These are phyloP conservation scores for Penicillium bialowiezense DNA, from an alignment of 495 filamentous ascomycete genomes.

Conservation along the genomic window DNA sequence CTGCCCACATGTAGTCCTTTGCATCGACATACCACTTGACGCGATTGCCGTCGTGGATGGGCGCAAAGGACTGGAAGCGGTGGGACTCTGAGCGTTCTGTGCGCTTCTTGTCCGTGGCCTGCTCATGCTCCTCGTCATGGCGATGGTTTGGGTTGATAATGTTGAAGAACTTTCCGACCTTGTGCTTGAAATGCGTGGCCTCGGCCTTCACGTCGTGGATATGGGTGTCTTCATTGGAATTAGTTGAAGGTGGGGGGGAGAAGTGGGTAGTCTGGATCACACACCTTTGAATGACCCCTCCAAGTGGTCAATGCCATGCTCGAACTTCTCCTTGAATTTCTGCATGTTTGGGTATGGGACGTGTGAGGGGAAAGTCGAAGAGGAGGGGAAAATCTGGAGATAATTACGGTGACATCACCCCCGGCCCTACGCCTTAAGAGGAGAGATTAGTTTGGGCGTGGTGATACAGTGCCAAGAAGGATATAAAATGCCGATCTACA, in stretches of 20 bases:
- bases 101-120: slow-evolving; percentile 77
- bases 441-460: neutral
- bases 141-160: slow-evolving; percentile 86
- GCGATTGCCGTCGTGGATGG: slow-evolving; percentile 76
- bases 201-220: slow-evolving; percentile 47
- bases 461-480: slow-evolving; percentile 2
- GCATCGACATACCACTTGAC: slow-evolving; percentile 98
- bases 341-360: slow-evolving; percentile 28
- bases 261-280: neutral
- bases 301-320: slow-evolving; percentile 26
- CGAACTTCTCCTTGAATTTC: slow-evolving; percentile 28
- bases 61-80: slow-evolving; percentile 85
- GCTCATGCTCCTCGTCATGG: slow-evolving; percentile 91
- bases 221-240: slow-evolving; percentile 26
- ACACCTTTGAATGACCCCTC: slow-evolving; percentile 35
- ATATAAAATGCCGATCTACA: neutral
- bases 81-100: slow-evolving; percentile 68
- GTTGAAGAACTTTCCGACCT: slow-evolving; percentile 67
- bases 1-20: slow-evolving; percentile 88
- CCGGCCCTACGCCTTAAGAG: slow-evolving; percentile 9
- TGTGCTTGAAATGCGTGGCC: slow-evolving; percentile 56
- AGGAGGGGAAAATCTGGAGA: neutral
- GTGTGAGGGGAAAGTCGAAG: neutral
- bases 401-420: slow-evolving; percentile 23
- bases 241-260: neutral